Conservation (phyloP, 345 rosid genomes). For the Ceriops decandra region DNA sequence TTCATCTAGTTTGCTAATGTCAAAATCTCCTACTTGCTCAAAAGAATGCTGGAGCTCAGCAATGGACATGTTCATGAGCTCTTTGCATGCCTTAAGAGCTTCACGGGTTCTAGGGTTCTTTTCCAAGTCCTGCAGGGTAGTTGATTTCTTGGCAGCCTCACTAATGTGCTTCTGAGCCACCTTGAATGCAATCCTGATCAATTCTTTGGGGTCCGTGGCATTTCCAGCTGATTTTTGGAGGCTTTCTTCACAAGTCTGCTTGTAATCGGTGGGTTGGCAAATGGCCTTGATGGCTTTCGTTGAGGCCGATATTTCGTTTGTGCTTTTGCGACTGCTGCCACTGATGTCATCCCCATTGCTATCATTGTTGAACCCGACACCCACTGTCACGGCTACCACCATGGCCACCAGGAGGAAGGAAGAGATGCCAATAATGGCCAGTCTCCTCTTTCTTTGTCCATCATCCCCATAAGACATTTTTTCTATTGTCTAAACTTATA, state of each 20-base stretch:
- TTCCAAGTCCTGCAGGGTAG: slow-evolving; percentile 36
- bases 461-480: slow-evolving; percentile 14
- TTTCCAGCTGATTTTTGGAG: slow-evolving; percentile 35
- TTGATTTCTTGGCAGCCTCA: slow-evolving; percentile 46
- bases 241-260: slow-evolving; percentile 43
- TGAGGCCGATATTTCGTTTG: slow-evolving; percentile 29
- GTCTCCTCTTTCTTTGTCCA: slow-evolving; percentile 36
- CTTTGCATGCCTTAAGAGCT: slow-evolving; percentile 56
- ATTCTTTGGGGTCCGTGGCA: slow-evolving; percentile 55
- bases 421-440: slow-evolving; percentile 35
- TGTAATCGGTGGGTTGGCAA: slow-evolving; percentile 61
- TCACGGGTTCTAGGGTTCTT: slow-evolving; percentile 46
- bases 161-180: slow-evolving; percentile 35
- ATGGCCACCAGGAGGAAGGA: slow-evolving; percentile 43
- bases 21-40: slow-evolving; percentile 32
- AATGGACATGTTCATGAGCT: slow-evolving; percentile 53
- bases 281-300: slow-evolving; percentile 55
- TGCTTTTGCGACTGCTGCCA: not conserved
- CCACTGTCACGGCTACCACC: slow-evolving; percentile 49
- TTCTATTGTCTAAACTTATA: not conserved
- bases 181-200: slow-evolving; percentile 46
- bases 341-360: not conserved
- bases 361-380: slow-evolving; percentile 17
- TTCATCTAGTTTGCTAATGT: slow-evolving; percentile 28
- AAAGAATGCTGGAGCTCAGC: slow-evolving; percentile 47